These are phyloP conservation scores for Harrya chromipes DNA, from an alignment of 768 basidiomycete genomes.

Conservation along the genomic window DNA sequence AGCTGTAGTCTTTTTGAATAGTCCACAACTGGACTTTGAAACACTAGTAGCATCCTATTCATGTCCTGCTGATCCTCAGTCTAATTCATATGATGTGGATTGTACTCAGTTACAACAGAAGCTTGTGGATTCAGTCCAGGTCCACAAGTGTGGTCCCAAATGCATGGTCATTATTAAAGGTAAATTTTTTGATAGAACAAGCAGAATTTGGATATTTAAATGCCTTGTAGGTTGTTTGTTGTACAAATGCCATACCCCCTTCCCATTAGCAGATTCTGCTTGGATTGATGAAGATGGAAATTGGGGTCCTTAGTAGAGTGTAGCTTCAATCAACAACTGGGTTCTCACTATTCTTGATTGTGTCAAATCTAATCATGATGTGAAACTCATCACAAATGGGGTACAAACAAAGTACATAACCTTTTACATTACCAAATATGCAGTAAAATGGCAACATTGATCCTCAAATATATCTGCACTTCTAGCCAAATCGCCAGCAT, in stretches of 20 bases:
- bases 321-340: constrained; percentile 6
- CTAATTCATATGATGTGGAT: too few species aligned
- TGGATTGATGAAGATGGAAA: neutral
- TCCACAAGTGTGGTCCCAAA: too few species aligned
- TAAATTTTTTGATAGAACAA: too few species aligned
- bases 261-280: neutral
- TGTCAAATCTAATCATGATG: constrained; percentile 39
- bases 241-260: neutral
- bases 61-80: too few species aligned
- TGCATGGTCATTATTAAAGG: too few species aligned
- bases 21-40: too few species aligned
- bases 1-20: too few species aligned
- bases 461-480: constrained; percentile 35
- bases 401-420: constrained; percentile 30
- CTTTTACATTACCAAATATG: constrained; percentile 38
- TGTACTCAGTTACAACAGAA: too few species aligned
- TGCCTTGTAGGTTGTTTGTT: neutral
- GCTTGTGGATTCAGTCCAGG: too few species aligned
- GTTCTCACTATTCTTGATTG: constrained; percentile 25
- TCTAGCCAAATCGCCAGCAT: constrained; percentile 30
- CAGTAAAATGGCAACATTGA: constrained; percentile 11
- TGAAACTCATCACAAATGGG: constrained; percentile 38
- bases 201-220: too few species aligned
- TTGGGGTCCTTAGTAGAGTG: neutral
- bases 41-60: too few species aligned